Conservation (phyloP, 306 rosid genomes). For the Pyrus communis region DNA sequence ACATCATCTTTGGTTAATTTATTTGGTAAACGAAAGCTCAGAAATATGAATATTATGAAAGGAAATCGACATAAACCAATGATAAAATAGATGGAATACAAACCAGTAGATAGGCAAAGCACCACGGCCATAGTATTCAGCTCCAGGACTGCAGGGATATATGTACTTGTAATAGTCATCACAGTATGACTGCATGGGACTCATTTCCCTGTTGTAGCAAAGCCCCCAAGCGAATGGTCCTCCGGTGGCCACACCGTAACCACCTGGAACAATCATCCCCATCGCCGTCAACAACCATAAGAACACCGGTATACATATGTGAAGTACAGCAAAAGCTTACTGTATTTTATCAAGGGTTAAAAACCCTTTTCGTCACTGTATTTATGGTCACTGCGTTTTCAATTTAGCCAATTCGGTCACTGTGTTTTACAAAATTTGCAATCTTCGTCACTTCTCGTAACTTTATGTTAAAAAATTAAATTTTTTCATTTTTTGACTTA, state of each 20-base stretch:
- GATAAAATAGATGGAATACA: conserved; percentile 3
- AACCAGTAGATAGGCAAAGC: conserved; percentile 93
- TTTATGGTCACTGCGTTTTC: too few species aligned
- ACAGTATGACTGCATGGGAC: conserved; percentile 88
- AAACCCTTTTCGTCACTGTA: too few species aligned
- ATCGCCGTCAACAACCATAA: conserved; percentile 1
- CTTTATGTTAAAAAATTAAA: too few species aligned
- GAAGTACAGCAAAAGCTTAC: background rate
- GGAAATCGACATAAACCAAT: background rate
- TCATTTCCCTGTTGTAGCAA: conserved; percentile 90
- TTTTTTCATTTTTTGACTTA: too few species aligned
- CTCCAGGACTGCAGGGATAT: conserved; percentile 88
- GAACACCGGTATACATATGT: background rate
- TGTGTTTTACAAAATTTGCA: too few species aligned
- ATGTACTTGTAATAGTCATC: conserved; percentile 72
- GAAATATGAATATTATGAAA: background rate
- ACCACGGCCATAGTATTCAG: conserved; percentile 92
- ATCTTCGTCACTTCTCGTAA: too few species aligned
- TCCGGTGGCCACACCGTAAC: conserved; percentile 96
- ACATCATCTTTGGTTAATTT: background rate
- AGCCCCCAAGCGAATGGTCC: conserved; percentile 96
- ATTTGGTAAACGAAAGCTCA: background rate
- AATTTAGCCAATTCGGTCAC: too few species aligned
- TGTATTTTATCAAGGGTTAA: background rate
- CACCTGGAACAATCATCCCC: conserved; percentile 54